Conservation (phyloP, 2,329 filamentous ascomycete genomes). For the Phaeosphaeriaceae sp. region DNA sequence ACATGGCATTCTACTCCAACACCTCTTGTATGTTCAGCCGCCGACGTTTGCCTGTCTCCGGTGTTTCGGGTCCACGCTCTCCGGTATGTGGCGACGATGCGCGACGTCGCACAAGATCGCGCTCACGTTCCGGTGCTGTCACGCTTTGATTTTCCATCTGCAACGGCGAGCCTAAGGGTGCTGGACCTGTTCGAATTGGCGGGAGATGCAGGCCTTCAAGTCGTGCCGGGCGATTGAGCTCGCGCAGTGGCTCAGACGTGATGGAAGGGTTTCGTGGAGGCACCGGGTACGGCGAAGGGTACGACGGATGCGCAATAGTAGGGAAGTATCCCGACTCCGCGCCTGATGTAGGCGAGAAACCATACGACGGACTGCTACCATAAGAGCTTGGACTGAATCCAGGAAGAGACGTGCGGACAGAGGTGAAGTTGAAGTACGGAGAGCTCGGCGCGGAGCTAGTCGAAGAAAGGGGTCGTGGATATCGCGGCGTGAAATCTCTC, state of each 20-base stretch:
- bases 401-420: conserved; percentile 44
- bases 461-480: conserved; percentile 37
- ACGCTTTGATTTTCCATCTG: conserved; percentile 28
- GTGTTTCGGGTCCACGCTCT: conserved; percentile 35
- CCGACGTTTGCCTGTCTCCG: conserved; percentile 43
- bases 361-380: conserved; percentile 41
- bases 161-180: conserved; percentile 40
- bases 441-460: conserved; percentile 44
- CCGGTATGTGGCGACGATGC: conserved; percentile 37
- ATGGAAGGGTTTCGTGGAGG: conserved; percentile 32
- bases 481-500: conserved; percentile 37
- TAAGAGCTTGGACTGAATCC: conserved; percentile 43
- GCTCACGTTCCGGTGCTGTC: conserved; percentile 6
- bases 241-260: conserved; percentile 37
- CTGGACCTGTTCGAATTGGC: conserved; percentile 43
- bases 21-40: conserved; percentile 48
- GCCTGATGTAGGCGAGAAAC: conserved; percentile 44
- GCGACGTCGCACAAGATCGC: conserved; percentile 33
- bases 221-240: conserved; percentile 29
- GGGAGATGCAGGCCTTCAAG: conserved; percentile 46
- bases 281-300: conserved; percentile 39
- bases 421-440: conserved; percentile 44
- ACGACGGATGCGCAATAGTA: conserved; percentile 33
- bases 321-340: conserved; percentile 44
- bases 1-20: conserved; percentile 29